A percentile compares a stretch with the other conserved stretches of the same genome.
These are phyloP conservation scores for Sindora glabra DNA, from an alignment of 306 rosid species.

Conservation along the genomic window DNA sequence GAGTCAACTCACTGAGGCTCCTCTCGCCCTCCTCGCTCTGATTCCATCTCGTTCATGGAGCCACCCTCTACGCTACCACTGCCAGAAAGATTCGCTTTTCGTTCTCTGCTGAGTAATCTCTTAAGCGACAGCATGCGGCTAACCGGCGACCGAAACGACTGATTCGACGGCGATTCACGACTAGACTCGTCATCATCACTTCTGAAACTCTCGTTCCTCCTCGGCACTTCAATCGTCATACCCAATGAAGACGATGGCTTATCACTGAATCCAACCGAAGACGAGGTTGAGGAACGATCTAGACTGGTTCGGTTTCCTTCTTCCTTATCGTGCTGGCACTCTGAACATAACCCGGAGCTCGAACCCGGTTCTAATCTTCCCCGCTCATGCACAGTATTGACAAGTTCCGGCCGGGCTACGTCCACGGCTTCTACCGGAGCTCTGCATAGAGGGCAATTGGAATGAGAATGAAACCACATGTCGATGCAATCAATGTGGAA, in stretches of 20 bases:
- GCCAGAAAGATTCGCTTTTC: constrained; percentile 35
- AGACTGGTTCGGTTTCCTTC: not conserved
- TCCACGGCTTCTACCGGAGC: constrained; percentile 36
- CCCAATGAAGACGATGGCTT: too few relatives aligned
- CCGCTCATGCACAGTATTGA: not conserved
- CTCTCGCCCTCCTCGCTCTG: constrained; percentile 32
- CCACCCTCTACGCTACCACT: constrained; percentile 20
- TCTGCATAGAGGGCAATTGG: constrained; percentile 80
- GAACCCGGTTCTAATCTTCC: constrained; percentile 34
- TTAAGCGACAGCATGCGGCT: constrained; percentile 61
- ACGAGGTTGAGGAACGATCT: constrained; percentile 15
- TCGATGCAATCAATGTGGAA: constrained; percentile 80
- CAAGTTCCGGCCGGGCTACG: constrained; percentile 7
- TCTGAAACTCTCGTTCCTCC: constrained; percentile 31
- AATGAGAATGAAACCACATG: constrained; percentile 77
- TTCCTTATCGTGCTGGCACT: constrained; percentile 23
- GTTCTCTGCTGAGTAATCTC: constrained; percentile 55
- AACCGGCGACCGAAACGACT: constrained; percentile 45
- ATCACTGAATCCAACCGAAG: constrained; percentile 33
- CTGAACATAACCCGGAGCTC: constrained; percentile 31
- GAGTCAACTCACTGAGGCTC: constrained; percentile 20
- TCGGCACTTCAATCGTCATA: constrained; percentile 59
- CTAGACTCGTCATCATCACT: constrained; percentile 23
- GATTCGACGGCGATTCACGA: constrained; percentile 31
- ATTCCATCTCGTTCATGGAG: constrained; percentile 32